These are phyloP conservation scores for Leccinum uliginosum DNA, from an alignment of 768 basidiomycete species.

Conservation along the genomic window DNA sequence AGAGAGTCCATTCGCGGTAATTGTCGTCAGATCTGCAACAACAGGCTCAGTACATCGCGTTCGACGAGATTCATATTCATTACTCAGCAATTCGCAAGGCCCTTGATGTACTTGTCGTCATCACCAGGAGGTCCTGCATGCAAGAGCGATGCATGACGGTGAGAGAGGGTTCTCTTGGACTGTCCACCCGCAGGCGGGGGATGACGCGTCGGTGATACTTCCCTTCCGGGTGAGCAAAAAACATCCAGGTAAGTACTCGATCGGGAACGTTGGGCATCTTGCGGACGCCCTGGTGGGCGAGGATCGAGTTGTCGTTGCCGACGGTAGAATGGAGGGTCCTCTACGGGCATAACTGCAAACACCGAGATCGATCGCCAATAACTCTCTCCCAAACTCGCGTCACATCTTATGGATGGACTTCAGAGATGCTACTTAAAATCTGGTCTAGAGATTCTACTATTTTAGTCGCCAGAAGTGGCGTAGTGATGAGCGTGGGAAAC, in stretches of 20 bases:
- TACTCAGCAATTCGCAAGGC: too few species aligned
- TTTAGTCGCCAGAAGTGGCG: too few species aligned
- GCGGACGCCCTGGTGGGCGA: slow-evolving; percentile 3
- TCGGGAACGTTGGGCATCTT: slow-evolving; percentile 4
- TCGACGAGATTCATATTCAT: too few species aligned
- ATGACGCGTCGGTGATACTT: background rate
- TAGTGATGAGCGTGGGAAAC: slow-evolving; percentile 22
- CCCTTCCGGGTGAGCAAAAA: slow-evolving; percentile 1
- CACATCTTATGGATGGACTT: slow-evolving; percentile 19
- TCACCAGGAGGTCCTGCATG: background rate
- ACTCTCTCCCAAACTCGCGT: background rate
- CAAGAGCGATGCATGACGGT: background rate
- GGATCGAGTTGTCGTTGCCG: background rate
- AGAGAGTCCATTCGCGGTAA: too few species aligned
- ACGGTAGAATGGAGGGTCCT: slow-evolving; percentile 4
- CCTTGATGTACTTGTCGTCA: background rate
- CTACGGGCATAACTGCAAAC: background rate
- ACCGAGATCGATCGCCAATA: background rate
- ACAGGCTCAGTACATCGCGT: too few species aligned
- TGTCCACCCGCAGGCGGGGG: slow-evolving; percentile 1
- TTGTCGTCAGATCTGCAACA: too few species aligned
- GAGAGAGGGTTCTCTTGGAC: background rate
- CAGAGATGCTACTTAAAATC: too few species aligned
- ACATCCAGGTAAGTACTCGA: slow-evolving; percentile 10
- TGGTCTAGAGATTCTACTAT: too few species aligned